phyloP scores from a whole-genome alignment of 257 asterid species.

The Petunia secreta region DNA sequence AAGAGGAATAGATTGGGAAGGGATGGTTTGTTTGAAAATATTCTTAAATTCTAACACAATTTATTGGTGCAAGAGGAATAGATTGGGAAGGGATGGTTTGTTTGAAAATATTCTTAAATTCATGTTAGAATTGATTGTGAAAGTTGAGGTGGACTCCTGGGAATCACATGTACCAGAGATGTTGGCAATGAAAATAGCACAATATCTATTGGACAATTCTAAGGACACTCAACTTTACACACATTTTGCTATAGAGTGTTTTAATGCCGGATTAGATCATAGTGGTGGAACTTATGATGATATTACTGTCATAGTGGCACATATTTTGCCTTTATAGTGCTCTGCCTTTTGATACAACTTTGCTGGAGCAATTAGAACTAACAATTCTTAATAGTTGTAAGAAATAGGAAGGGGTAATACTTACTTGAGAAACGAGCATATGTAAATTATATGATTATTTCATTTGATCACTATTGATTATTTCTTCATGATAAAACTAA shows the following conservation, averaged over 20 bases:
- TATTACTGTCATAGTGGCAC: constrained; percentile 46
- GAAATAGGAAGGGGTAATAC: constrained; percentile 33
- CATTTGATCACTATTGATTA: constrained; percentile 17
- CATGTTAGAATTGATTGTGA: constrained; percentile 32
- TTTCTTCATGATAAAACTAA: too few species aligned
- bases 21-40: too few species aligned
- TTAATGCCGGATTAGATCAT: constrained; percentile 24
- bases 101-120: constrained; percentile 42
- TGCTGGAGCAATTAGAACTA: not conserved
- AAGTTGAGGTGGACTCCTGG: not conserved
- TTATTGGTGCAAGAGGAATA: constrained; percentile 21
- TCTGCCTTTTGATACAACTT: not conserved
- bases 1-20: too few species aligned
- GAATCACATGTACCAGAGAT: not conserved
- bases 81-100: constrained; percentile 55
- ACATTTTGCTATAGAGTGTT: constrained; percentile 41
- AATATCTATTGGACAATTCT: constrained; percentile 20
- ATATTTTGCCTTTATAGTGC: constrained; percentile 33
- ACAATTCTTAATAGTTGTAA: not conserved
- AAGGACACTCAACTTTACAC: not conserved
- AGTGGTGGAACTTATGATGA: constrained; percentile 58
- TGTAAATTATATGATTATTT: too few species aligned
- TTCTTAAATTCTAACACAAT: not conserved
- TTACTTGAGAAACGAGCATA: constrained; percentile 28
- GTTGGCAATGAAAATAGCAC: constrained; percentile 21